Conservation (phyloP, 345 rosid genomes). For the Mercurialis annua region DNA sequence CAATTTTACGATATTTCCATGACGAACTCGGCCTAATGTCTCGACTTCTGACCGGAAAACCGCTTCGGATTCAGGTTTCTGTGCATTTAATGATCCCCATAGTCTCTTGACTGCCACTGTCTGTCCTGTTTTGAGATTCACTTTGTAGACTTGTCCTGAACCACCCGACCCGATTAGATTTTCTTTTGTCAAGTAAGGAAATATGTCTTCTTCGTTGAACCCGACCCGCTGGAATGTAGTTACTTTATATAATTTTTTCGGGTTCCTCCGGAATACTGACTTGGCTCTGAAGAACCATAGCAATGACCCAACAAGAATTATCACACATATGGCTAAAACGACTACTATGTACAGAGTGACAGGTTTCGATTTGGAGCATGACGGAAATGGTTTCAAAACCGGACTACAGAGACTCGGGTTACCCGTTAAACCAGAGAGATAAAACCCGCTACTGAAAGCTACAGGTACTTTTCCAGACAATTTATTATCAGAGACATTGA, state of each 20-base stretch:
- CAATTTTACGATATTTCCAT: conserved; percentile 58
- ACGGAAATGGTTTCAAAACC: conserved; percentile 38
- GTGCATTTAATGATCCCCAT: conserved; percentile 26
- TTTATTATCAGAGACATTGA: conserved; percentile 58
- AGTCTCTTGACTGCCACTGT: conserved; percentile 68
- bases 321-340: conserved; percentile 29
- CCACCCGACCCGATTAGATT: conserved; percentile 64
- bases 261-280: conserved; percentile 26
- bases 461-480: conserved; percentile 52
- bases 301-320: conserved; percentile 36
- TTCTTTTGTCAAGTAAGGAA: conserved; percentile 36
- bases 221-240: conserved; percentile 55
- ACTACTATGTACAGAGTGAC: conserved; percentile 18
- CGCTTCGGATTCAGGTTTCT: conserved; percentile 31
- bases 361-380: conserved; percentile 39
- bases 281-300: conserved; percentile 42
- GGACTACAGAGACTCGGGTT: conserved; percentile 66
- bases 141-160: conserved; percentile 60
- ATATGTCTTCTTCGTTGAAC: conserved; percentile 43
- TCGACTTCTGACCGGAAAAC: conserved; percentile 57
- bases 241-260: conserved; percentile 36
- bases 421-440: conserved; percentile 44
- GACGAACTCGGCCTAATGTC: conserved; percentile 57
- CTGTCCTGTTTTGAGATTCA: conserved; percentile 46
- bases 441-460: conserved; percentile 33